Conservation (phyloP, 2,329 filamentous ascomycete species). For the Colletotrichum siamense region DNA sequence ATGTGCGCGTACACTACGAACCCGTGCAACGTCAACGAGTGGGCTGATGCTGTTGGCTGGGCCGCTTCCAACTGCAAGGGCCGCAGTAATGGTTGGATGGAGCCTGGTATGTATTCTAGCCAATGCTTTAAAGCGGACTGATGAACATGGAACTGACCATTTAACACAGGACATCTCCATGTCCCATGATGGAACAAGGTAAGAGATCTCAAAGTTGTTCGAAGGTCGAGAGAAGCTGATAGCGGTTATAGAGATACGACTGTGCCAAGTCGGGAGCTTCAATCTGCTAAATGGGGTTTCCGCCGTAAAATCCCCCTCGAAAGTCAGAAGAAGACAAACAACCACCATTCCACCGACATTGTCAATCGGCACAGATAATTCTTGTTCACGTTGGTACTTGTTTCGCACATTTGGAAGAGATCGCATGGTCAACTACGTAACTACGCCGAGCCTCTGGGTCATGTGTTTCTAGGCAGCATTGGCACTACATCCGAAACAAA, state of each 20-base stretch:
- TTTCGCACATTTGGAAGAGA: not conserved
- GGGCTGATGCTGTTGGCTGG: not conserved
- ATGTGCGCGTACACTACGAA: not conserved
- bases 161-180: not conserved
- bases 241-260: not conserved
- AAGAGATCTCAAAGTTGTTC: not conserved
- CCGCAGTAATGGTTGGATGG: not conserved
- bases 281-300: not conserved
- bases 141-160: not conserved
- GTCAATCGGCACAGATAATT: not conserved
- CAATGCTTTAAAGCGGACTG: fast-evolving
- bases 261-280: not conserved
- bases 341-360: not conserved
- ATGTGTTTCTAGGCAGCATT: not conserved
- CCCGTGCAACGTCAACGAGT: not conserved
- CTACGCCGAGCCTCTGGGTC: not conserved
- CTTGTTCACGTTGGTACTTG: not conserved
- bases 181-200: not conserved
- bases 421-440: not conserved
- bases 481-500: not conserved
- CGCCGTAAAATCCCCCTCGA: fast-evolving
- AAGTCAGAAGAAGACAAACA: not conserved
- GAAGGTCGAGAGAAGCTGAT: not conserved
- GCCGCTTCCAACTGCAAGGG: not conserved
- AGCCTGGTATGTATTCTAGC: not conserved